phyloP scores from a whole-genome alignment of 2,329 filamentous ascomycete species.

The Fusarium caatingaense region DNA sequence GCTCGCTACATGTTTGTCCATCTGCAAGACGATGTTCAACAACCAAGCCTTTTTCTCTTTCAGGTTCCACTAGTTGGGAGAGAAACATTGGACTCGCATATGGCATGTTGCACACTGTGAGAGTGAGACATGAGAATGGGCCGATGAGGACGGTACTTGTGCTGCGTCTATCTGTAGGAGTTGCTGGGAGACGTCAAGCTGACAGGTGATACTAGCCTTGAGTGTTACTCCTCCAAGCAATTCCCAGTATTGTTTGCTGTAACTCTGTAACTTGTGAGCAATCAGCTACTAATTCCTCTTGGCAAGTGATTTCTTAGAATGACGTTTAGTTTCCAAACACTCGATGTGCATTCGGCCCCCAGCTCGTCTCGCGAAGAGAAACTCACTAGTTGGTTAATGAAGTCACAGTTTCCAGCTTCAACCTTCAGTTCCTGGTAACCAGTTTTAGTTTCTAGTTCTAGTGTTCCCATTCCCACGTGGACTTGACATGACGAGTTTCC shows the following conservation, averaged over 20 bases:
- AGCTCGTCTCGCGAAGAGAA: background rate
- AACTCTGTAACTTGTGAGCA: background rate
- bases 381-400: background rate
- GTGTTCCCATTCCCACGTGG: conserved; percentile 32
- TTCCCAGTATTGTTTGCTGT: background rate
- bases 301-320: background rate
- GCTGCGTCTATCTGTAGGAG: background rate
- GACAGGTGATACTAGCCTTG: conserved; percentile 15
- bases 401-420: background rate
- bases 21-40: conserved; percentile 11
- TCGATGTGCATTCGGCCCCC: background rate
- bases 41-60: background rate
- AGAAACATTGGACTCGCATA: conserved; percentile 14
- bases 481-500: conserved; percentile 18
- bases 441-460: background rate
- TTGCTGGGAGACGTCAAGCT: conserved; percentile 19
- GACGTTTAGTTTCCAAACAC: background rate
- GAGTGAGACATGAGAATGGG: conserved; percentile 13
- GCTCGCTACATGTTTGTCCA: conserved; percentile 24
- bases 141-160: conserved; percentile 20
- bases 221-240: conserved; percentile 5
- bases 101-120: conserved; percentile 19
- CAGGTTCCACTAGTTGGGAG: background rate
- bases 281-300: background rate
- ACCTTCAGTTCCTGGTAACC: background rate